Evolutionary conservation across 108 stramenopile genomes (phyloP).

Genomic region (Mayamaea pseudoterrestris): DNA sequence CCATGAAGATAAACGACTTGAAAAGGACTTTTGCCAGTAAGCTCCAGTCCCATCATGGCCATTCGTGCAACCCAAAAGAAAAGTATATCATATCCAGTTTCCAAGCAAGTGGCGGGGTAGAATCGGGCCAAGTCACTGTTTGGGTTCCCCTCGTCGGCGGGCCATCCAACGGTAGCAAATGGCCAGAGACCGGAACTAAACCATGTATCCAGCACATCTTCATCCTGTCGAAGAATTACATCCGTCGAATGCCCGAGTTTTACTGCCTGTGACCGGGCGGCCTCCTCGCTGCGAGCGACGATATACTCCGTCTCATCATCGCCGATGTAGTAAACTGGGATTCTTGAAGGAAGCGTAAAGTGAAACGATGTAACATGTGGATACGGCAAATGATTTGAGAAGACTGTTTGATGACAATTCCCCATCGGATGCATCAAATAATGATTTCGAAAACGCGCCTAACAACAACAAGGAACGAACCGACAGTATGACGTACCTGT

Average conservation of each 20-base stretch:
- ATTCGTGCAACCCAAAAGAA: conserved; percentile 99
- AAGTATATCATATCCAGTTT: conserved; percentile 98
- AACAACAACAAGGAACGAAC: no score
- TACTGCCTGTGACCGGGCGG: conserved; percentile 65
- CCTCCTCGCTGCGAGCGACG: conserved; percentile 78
- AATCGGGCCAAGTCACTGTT: conserved; percentile 71
- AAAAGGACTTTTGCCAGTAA: conserved; percentile 90
- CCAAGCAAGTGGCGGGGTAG: conserved; percentile 90
- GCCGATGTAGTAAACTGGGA: conserved; percentile 89
- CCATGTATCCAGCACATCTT: conserved; percentile 96
- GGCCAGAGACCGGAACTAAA: conserved; percentile 98
- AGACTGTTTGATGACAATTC: no score
- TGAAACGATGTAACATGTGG: no score
- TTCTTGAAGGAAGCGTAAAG: no score
- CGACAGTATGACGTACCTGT: no score
- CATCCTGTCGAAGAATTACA: conserved; percentile 79
- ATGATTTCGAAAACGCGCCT: no score
- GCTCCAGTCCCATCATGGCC: conserved; percentile 96
- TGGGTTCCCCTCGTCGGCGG: conserved; percentile 45
- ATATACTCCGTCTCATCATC: conserved; percentile 69
- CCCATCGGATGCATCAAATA: no score
- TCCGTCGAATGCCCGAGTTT: conserved; percentile 44
- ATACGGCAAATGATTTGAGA: no score
- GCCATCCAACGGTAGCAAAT: conserved; percentile 93
- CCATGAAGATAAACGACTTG: conserved; percentile 85